Base-by-base conservation (phyloP, 306 rosid species). In the Geum urbanum region DNA sequence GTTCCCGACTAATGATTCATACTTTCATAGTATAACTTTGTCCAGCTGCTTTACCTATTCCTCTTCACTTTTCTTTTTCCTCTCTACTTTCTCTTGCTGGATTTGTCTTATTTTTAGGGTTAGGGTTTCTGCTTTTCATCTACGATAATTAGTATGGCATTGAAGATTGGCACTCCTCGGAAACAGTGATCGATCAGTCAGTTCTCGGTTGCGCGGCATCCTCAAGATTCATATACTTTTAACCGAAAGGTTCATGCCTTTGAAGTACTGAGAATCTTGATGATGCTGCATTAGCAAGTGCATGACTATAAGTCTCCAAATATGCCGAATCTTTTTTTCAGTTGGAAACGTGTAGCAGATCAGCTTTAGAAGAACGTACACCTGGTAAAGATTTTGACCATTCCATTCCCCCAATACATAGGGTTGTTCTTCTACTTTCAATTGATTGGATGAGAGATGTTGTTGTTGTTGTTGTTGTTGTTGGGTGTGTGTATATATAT, bases 281-380 rank as follows among this genome's bases (percentile, higher is more conserved):
- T 90, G 96, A 90, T 87, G 92, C 96, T 90, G 96, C 96, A 87
- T 60, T 85, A 39, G 84, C 89, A 75, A 62, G 80, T 87, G 77
- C 61, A 76, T 80, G 92, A 72, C 91, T 90, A 6, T 14, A 7
- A 14, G 7, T 16, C 6, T 24, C 27, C 40, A 14, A 37, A 2
- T 27, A 32, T 32, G 14, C 20, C 64, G 20, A 15, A 59, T 35
- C 65, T 59, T 39, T 59, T 20, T 32, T 16, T 20, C 45, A 14
- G 15, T 35, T 27, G 14, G 64, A 59, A 32, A 15, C 45, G 6
- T 19, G 37, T 32, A 59, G 6, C 64, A 15, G 64, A 32, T 59
- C 45, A 7, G 64, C 6, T 15, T 35, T n/a, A 32, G 65, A 35
- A 37, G 65, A 59, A 57, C 41, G 14, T 32, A 32, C 37, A 24